Evolutionary conservation across 177 flowering plant genomes (phyloP), one percentile per base, ranked within the genome.

Genomic region (Telopea speciosissima): DNA sequence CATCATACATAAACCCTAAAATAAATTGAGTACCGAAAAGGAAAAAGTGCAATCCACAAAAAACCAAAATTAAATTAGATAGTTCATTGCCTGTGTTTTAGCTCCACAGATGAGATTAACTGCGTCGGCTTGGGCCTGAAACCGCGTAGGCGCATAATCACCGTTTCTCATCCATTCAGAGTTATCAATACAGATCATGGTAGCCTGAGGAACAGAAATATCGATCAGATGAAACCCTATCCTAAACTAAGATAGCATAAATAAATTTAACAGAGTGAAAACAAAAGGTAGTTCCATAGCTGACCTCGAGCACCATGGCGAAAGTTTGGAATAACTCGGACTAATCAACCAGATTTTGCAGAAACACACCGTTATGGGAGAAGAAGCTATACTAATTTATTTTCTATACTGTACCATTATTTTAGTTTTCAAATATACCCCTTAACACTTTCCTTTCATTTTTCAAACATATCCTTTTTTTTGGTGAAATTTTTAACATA

Each of bases 91-190:
- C 91, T 91, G 98, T 21, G 97, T 93, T 81, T 96, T 96, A 44
- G 98, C 95, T 24, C 97, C 98, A 66, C 99, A 96, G 4, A 96
- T 93, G 49, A 93, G 91, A 82, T 88, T 96, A 62, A 96, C 91
- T 19, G 99, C 98, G 33, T 93, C 98, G 1, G 90, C 82, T 82
- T 91, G 99, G 66, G 97, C 95, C 75, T 90, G 93, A 70, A 96
- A 87, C 72, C 99, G 70, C 40, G 82, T 79, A 11, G 95, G 97
- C 24, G 87, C 72, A 75, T 93, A 93, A 81, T 96, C 99, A 0
- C 99, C 96, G 69, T 93, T 96, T 24, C 97, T 82, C 93, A 92
- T 93, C 97, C 97, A 96, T 64, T 96, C 99, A 4, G 99, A 95
- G 76, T 93, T 95, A 71, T 93, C 99, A 72, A 95, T 85, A 73